Conservation (phyloP, 2,329 filamentous ascomycete genomes). For the Monilinia aucupariae region DNA sequence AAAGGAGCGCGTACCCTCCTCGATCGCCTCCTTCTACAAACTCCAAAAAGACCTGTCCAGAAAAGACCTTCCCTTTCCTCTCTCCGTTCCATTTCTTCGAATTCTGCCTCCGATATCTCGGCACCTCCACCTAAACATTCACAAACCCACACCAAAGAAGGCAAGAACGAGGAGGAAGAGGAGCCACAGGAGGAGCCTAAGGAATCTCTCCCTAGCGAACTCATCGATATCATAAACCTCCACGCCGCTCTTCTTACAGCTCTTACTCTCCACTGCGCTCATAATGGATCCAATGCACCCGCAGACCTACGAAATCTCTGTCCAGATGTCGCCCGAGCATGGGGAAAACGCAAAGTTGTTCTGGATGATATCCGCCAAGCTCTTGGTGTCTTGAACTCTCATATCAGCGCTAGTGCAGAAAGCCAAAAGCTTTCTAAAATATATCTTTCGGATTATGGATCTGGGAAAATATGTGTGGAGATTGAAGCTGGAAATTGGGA, state of each 20-base stretch:
- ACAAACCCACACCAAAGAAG: slow-evolving; percentile 4
- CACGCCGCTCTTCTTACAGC: slow-evolving; percentile 64
- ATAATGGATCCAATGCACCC: slow-evolving; percentile 58
- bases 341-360: slow-evolving; percentile 65
- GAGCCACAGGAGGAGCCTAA: slow-evolving; percentile 4
- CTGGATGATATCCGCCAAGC: slow-evolving; percentile 61
- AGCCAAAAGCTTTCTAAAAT: slow-evolving; percentile 34
- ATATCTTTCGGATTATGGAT: slow-evolving; percentile 48
- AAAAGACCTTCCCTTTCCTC: slow-evolving; percentile 27
- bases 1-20: slow-evolving; percentile 32
- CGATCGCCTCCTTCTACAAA: slow-evolving; percentile 30
- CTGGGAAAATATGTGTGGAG: slow-evolving; percentile 54
- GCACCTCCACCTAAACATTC: slow-evolving; percentile 17
- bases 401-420: slow-evolving; percentile 35
- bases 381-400: slow-evolving; percentile 52
- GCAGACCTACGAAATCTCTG: slow-evolving; percentile 58
- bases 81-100: slow-evolving; percentile 20
- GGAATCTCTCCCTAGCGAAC: slow-evolving; percentile 43
- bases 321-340: slow-evolving; percentile 59
- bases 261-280: slow-evolving; percentile 62
- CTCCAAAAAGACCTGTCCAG: slow-evolving; percentile 14
- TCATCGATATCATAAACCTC: slow-evolving; percentile 56
- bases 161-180: not conserved
- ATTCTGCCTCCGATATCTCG: slow-evolving; percentile 15
- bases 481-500: slow-evolving; percentile 32